Evolutionary conservation across 78 protist genomes (phyloP).

Genomic region (Dictyostelium discoideum): dicty_2.7 NC_007090.3:3385001-3385500

Average conservation of each 20-base stretch:
- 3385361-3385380: conserved; percentile 97
- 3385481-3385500: conserved; percentile 98
- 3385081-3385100: not conserved
- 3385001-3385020: not conserved
- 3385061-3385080: not conserved
- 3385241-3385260: conserved; percentile 65
- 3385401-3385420: conserved; percentile 94
- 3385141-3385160: not conserved
- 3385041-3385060: not conserved
- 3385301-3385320: conserved; percentile 96
- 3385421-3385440: conserved; percentile 89
- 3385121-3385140: not conserved
- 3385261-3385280: conserved; percentile 97
- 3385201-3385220: not conserved
- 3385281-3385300: conserved; percentile 98
- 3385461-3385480: conserved; percentile 98
- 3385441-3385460: conserved; percentile 98
- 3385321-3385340: conserved; percentile 85
- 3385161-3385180: not conserved
- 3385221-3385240: not conserved
- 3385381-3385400: conserved; percentile 89
- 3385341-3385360: conserved; percentile 95
- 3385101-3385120: not conserved
- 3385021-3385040: not conserved
- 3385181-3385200: too few relatives aligned